Conservation (phyloP, 1,284 basidiomycete species). For the Cutaneotrichosporon cutaneum region DNA sequence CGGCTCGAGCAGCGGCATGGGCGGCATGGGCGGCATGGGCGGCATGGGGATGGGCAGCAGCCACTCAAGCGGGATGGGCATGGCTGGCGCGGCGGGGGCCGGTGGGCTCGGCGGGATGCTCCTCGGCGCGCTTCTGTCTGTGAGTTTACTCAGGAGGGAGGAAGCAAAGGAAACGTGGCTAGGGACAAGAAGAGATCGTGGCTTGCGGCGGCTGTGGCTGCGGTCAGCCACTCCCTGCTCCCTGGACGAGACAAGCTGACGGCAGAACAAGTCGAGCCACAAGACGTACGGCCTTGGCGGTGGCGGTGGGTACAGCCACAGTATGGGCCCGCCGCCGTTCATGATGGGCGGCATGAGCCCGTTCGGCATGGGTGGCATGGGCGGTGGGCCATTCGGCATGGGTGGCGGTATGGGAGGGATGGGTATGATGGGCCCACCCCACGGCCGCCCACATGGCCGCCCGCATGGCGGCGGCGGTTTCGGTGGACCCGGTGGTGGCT, state of each 20-base stretch:
- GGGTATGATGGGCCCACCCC: slow-evolving; percentile 8
- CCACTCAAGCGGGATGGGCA: slow-evolving; percentile 5
- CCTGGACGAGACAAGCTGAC: background rate
- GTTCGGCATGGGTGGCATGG: slow-evolving; percentile 18
- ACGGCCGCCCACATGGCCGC: slow-evolving; percentile 5
- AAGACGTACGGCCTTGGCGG: slow-evolving; percentile 16
- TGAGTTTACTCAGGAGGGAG: slow-evolving; percentile 3
- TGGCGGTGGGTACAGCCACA: slow-evolving; percentile 24
- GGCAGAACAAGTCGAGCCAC: slow-evolving; percentile 9
- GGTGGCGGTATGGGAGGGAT: slow-evolving; percentile 16
- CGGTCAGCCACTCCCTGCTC: too few species aligned
- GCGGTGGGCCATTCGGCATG: slow-evolving; percentile 13
- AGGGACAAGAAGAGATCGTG: background rate
- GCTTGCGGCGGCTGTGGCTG: background rate
- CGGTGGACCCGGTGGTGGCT: background rate
- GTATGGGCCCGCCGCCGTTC: slow-evolving; percentile 41
- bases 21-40: slow-evolving; percentile 12
- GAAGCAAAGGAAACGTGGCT: background rate
- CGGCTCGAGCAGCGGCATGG: slow-evolving; percentile 14
- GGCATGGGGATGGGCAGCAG: slow-evolving; percentile 3
- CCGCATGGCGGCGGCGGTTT: background rate
- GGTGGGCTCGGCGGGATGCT: slow-evolving; percentile 14
- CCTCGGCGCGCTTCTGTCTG: slow-evolving; percentile 10
- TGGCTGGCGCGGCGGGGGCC: background rate
- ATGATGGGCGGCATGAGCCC: slow-evolving; percentile 24